A percentile compares a stretch with the other conserved stretches of the same genome.
phyloP scores from a whole-genome alignment of 495 filamentous ascomycete species.

The Hypoxylon rickii region DNA sequence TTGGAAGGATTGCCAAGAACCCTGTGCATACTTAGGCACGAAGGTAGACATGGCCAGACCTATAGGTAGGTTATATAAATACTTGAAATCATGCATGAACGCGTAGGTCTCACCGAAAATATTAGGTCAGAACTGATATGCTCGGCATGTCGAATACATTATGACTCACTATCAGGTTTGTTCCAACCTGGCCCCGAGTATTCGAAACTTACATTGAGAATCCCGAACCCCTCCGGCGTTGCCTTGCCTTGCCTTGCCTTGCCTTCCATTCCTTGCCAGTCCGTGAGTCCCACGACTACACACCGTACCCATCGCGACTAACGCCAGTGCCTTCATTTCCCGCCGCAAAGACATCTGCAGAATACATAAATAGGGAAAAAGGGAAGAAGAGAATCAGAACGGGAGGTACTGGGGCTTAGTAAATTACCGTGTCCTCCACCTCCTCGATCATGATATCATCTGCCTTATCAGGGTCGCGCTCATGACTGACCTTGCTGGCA shows the following conservation, averaged over 20 bases:
- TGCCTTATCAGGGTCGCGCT: slow-evolving; percentile 64
- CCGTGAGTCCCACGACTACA: no score
- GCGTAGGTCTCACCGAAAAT: not conserved
- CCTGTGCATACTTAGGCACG: not conserved
- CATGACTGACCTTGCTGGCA: slow-evolving; percentile 38
- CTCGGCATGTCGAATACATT: not conserved
- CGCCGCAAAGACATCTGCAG: not conserved
- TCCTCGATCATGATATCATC: slow-evolving; percentile 75
- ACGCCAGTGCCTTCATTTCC: slow-evolving; percentile 15
- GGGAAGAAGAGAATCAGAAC: not conserved
- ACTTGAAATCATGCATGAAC: no score
- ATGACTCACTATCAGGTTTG: slow-evolving; percentile 15
- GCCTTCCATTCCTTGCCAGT: no score
- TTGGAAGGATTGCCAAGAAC: not conserved
- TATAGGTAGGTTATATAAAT: no score
- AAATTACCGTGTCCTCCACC: slow-evolving; percentile 85
- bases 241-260: no score
- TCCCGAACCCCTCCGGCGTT: no score
- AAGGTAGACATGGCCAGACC: no score
- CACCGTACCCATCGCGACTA: no score
- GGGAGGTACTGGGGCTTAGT: slow-evolving; percentile 54
- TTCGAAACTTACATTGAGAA: slow-evolving; percentile 26
- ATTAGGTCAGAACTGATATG: not conserved
- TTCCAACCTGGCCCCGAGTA: slow-evolving; percentile 14
- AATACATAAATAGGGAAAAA: slow-evolving; percentile 5